Evolutionary conservation across 331 rosid species (phyloP), one percentile per base, ranked within the genome.

Genomic region (Malus hybrid): DNA sequence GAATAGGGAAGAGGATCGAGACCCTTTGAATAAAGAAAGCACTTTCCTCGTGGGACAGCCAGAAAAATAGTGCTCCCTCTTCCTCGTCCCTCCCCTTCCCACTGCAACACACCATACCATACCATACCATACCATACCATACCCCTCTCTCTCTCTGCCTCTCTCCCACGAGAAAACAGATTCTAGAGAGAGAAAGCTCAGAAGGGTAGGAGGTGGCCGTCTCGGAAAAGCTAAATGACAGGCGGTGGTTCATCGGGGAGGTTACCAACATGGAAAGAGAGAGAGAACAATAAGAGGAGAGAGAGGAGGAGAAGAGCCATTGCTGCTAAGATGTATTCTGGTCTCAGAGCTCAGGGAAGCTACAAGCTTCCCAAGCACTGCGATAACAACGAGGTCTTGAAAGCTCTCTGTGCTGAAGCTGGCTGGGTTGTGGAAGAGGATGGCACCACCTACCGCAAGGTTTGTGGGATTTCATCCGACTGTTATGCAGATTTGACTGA

Each of bases 371-470:
- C 99, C 29, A 94, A 94, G 31, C 97, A 94, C 93, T 88, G 98
- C 32, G 97, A 93, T 77, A 94, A 90, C 84, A 94, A 94, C 88
- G 97, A 95, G 81, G 99, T 95, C 50, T 74, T 95, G 56, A 95
- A 94, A 69, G 99, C 99, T 65, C 99, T 95, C 19, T 95, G 97
- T 55, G 14, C 82, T 18, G 93, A 95, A 79, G 97, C 97, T 75
- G 97, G 97, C 71, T 95, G 99, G 99, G 79, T 90, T 46, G 97
- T 95, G 4, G 97, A 95, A 81, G 93, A 92, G 39, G 99, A 95
- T 59, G 99, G 99, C 19, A 90, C 99, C 10, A 95, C 97, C 15
- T 95, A 92, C 72, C 86, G 91, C 52, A 89, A 94, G 96, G 99
- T 91, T 69, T 19, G 65, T 50, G 56, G 56, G 54, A 14, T 16